A percentile compares a stretch with the other conserved stretches of the same genome.
These are phyloP conservation scores for Kurtzmaniella fragi DNA, from an alignment of 805 yeast species.

Conservation along the genomic window DNA sequence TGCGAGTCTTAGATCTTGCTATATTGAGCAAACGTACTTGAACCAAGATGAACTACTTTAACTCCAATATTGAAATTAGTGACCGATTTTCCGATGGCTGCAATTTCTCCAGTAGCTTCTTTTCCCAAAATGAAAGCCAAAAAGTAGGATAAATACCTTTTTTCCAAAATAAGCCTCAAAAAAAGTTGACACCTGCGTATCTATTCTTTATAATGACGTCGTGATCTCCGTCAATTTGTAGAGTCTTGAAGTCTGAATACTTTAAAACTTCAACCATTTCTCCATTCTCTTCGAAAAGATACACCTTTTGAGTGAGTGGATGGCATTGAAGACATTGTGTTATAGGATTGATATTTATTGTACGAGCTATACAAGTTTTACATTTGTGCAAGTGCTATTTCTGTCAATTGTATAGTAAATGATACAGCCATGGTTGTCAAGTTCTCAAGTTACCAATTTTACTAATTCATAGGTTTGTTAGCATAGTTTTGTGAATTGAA, in stretches of 20 bases:
- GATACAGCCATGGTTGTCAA: too few relatives aligned
- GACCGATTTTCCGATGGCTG: slow-evolving; percentile 57
- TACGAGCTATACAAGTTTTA: too few relatives aligned
- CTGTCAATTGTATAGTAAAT: too few relatives aligned
- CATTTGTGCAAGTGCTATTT: too few relatives aligned
- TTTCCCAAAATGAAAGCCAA: slow-evolving; percentile 67
- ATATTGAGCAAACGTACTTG: slow-evolving; percentile 67
- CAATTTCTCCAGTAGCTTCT: slow-evolving; percentile 69
- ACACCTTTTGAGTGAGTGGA: too few relatives aligned
- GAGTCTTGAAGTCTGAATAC: slow-evolving; percentile 55
- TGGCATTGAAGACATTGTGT: too few relatives aligned
- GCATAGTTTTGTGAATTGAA: too few relatives aligned
- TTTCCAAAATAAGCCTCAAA: slow-evolving; percentile 78
- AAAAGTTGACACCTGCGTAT: slow-evolving; percentile 73
- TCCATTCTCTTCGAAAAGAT: slow-evolving; percentile 40
- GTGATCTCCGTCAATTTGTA: slow-evolving; percentile 42
- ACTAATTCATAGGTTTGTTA: too few relatives aligned
- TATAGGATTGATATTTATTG: too few relatives aligned
- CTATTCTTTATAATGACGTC: slow-evolving; percentile 69
- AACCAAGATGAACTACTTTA: slow-evolving; percentile 52
- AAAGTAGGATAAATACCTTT: slow-evolving; percentile 62
- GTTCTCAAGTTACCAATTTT: too few relatives aligned
- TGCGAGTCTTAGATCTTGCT: slow-evolving; percentile 39
- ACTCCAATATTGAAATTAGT: slow-evolving; percentile 60
- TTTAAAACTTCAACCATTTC: slow-evolving; percentile 53